Conservation (phyloP, 1,284 basidiomycete genomes). For the Sanghuangporus weigelae region DNA sequence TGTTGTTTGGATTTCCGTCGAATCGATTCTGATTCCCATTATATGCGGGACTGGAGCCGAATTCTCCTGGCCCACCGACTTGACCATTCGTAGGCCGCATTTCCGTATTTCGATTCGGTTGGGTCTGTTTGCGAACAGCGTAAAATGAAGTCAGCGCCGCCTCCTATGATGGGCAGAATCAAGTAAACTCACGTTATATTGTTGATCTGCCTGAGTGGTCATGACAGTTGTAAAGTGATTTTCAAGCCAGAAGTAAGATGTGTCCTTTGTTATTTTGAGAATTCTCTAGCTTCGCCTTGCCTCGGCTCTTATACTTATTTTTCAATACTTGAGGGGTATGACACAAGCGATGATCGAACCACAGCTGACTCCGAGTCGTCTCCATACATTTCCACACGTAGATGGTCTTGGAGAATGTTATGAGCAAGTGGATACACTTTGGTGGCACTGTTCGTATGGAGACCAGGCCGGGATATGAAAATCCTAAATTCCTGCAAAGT, state of each 20-base stretch:
- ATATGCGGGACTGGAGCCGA: not conserved
- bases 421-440: not conserved
- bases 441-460: too few species aligned
- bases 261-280: not conserved
- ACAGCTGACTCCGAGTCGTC: too few species aligned
- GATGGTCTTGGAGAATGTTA: too few species aligned
- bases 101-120: not conserved
- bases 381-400: too few species aligned
- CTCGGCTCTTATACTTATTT: not conserved
- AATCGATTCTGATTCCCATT: not conserved
- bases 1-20: not conserved
- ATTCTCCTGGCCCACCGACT: not conserved
- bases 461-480: too few species aligned
- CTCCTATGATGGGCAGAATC: not conserved
- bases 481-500: too few species aligned
- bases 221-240: not conserved
- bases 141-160: not conserved
- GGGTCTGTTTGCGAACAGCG: not conserved
- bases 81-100: constrained; percentile 12
- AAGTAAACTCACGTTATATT: not conserved
- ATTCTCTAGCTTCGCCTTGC: not conserved
- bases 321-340: not conserved
- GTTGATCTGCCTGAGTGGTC: not conserved
- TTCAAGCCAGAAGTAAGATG: not conserved
- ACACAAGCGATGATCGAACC: not conserved